Evolutionary conservation across 2,329 filamentous ascomycete genomes (phyloP), one percentile per base, ranked within the genome.

Genomic region (Zopfia rhizophila): DNA sequence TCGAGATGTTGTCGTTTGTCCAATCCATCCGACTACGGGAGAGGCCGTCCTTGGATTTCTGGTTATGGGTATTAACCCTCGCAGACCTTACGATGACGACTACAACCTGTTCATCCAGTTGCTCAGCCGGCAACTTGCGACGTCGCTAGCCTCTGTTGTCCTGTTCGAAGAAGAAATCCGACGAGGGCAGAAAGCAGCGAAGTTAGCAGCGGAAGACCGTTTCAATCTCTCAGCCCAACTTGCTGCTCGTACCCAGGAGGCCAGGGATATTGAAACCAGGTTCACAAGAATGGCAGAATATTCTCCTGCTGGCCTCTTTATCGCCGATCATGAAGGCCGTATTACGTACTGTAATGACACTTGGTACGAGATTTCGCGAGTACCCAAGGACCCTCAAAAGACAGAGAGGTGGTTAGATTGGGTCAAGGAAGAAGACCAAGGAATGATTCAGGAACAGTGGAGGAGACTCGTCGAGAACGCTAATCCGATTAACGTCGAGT

Each of bases 221-320:
- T 88, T 90, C 55, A 86, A 91, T 60, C 79, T 94, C 3, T 90
- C 88, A 0, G 82, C 90, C 65, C 87, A 93, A 64, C 78, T 94
- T 11, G 84, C 85, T 30, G 78, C 87, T 21, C 72, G 79, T 35
- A 82, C 81, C 2, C 77, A 82, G 62, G 78, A 83, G 65, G 80
- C 79, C 3, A 75, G 76, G 18, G 80, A 82, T 44, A 80, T 85
- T 64, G 90, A 94, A 66, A 86, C 88, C 22, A 87, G 87, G 46
- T 94, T 94, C 65, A 90, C 88, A 1, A 81, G 89, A 31, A 91
- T 94, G 88, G 89, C 90, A 2, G 89, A 92, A 63, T 90, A 91
- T 53, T 88, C 89, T 0, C 90, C 90, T 0, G 89, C 92, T 1
- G 90, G 90, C 19, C 87, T 95, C 74, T 93, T 93, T 66, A 92